Conservation (phyloP, 2,329 filamentous ascomycete genomes). For the Aurifilum marmelostoma region DNA sequence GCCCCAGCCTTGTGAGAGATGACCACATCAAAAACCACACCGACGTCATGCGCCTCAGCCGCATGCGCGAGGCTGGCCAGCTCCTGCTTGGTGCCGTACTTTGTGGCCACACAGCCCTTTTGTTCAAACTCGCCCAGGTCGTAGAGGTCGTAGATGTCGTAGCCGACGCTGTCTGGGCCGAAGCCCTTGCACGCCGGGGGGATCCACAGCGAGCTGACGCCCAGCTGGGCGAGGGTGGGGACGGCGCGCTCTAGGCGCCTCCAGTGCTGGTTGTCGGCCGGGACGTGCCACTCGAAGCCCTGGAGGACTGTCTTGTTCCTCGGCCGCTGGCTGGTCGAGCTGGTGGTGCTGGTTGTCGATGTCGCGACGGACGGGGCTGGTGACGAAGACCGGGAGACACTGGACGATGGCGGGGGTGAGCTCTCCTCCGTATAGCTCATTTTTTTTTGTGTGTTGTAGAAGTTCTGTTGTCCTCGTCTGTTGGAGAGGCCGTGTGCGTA, state of each 20-base stretch:
- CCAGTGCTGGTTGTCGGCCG: conserved; percentile 64
- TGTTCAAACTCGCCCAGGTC: conserved; percentile 74
- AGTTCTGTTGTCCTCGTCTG: background rate
- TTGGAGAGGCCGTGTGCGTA: background rate
- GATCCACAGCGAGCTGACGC: conserved; percentile 67
- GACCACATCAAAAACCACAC: conserved; percentile 70
- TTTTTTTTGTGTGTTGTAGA: background rate
- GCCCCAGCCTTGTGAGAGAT: conserved; percentile 73
- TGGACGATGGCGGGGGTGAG: background rate
- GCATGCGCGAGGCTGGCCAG: conserved; percentile 54
- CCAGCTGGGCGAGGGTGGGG: conserved; percentile 58
- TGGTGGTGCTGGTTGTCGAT: background rate
- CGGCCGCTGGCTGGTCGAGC: background rate
- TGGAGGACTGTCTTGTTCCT: conserved; percentile 61
- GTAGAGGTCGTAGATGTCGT: conserved; percentile 70
- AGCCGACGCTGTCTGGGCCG: conserved; percentile 65
- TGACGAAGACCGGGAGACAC: background rate
- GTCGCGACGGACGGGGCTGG: background rate
- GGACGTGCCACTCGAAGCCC: conserved; percentile 73
- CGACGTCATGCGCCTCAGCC: conserved; percentile 57
- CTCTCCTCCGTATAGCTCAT: background rate
- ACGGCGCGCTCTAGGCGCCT: conserved; percentile 56
- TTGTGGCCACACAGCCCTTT: conserved; percentile 64
- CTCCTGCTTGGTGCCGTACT: conserved; percentile 70
- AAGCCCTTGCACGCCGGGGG: conserved; percentile 74